Evolutionary conservation across 352 stramenopile species (phyloP).

Genomic region (Pythium sukuiense): DNA sequence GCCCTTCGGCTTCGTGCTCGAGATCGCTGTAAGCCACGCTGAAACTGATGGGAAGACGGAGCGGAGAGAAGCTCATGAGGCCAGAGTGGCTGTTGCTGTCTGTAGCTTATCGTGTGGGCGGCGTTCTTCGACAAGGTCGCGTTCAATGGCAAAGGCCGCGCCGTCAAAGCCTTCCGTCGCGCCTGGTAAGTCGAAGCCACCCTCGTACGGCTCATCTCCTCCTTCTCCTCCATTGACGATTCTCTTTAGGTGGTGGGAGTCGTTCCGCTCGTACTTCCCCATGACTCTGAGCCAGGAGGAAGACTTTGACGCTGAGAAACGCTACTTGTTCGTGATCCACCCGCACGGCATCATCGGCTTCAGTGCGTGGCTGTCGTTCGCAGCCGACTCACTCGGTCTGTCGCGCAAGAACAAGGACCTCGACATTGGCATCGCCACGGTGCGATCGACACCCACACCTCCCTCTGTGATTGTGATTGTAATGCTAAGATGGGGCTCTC

Average conservation of each 20-base stretch:
- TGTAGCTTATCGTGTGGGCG: slow-evolving; percentile 36
- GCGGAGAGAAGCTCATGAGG: too few relatives aligned
- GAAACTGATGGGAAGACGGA: too few relatives aligned
- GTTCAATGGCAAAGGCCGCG: slow-evolving; percentile 44
- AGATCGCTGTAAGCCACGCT: slow-evolving; percentile 24
- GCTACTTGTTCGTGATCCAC: slow-evolving; percentile 49
- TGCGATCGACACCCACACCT: slow-evolving; percentile 13
- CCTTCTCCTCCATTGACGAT: too few relatives aligned
- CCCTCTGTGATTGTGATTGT: too few relatives aligned
- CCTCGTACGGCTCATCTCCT: not conserved
- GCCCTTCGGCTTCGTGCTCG: slow-evolving; percentile 30
- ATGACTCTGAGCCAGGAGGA: slow-evolving; percentile 41
- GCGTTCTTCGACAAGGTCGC: slow-evolving; percentile 35
- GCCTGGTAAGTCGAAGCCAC: slow-evolving; percentile 24
- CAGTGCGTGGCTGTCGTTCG: slow-evolving; percentile 49
- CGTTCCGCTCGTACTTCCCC: slow-evolving; percentile 43
- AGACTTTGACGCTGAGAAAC: slow-evolving; percentile 35
- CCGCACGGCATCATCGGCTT: slow-evolving; percentile 56
- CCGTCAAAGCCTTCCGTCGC: slow-evolving; percentile 31
- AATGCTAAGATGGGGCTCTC: not conserved
- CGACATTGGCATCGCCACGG: slow-evolving; percentile 46
- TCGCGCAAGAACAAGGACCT: slow-evolving; percentile 41
- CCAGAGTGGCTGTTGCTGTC: too few relatives aligned
- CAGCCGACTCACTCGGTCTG: slow-evolving; percentile 35
- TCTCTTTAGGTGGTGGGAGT: slow-evolving; percentile 39